Percentiles rank a stretch among this genome's conserved stretches.
These are phyloP conservation scores for Spiraea crenata DNA, from an alignment of 331 rosid genomes.

Conservation along the genomic window DNA sequence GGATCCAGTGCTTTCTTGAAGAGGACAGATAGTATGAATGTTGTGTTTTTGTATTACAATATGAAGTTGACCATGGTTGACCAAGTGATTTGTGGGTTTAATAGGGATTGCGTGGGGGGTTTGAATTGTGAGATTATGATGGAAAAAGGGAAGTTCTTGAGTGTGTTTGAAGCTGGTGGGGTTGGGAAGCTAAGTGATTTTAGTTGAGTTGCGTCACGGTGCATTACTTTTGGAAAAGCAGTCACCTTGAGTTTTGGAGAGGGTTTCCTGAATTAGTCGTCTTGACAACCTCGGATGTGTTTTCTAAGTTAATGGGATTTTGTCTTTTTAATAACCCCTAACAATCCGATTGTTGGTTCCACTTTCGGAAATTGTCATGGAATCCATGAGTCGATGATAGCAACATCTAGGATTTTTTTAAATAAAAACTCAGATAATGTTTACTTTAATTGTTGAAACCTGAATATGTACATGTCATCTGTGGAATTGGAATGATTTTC, in stretches of 20 bases:
- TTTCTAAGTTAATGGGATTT: not conserved
- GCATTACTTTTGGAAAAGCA: not conserved
- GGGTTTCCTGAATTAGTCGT: not conserved
- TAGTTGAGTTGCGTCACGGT: not conserved
- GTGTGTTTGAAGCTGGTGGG: not conserved
- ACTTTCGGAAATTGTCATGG: not conserved
- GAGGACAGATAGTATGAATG: not conserved
- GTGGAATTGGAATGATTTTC: not conserved
- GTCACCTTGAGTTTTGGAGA: not conserved
- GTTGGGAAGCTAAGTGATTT: not conserved
- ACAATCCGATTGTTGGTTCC: not conserved
- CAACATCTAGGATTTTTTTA: not conserved
- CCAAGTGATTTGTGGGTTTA: not conserved
- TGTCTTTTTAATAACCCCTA: not conserved
- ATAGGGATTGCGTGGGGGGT: not conserved
- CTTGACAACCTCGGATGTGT: not conserved
- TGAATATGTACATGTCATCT: not conserved
- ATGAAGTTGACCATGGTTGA: constrained; percentile 7
- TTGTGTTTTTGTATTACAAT: not conserved
- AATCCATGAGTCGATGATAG: not conserved
- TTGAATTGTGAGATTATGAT: not conserved
- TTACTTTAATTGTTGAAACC: not conserved
- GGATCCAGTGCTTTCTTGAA: not conserved
- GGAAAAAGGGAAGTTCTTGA: not conserved
- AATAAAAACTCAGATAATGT: not conserved